A percentile compares a stretch with the other conserved stretches of the same genome.
phyloP scores from a whole-genome alignment of 208 protist genomes.

The Acanthamoeba divionensis region DNA sequence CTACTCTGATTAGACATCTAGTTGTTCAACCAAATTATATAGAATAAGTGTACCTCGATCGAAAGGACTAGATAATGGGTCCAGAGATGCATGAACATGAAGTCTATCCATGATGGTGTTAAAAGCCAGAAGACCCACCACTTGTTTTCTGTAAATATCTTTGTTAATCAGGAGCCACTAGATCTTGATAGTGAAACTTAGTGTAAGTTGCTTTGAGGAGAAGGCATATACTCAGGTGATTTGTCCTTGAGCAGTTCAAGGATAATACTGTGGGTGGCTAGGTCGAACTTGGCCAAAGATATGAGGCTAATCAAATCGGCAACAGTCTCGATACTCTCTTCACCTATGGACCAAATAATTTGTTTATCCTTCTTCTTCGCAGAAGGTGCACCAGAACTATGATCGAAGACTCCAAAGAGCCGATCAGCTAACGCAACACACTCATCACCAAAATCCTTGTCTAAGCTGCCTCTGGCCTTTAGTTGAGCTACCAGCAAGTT shows the following conservation, averaged over 20 bases:
- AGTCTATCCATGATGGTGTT: constrained; percentile 34
- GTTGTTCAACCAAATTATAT: too few relatives aligned
- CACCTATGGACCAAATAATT: not conserved
- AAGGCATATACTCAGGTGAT: constrained; percentile 11
- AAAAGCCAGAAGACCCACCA: constrained; percentile 33
- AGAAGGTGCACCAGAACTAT: not conserved
- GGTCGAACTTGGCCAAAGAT: constrained; percentile 48
- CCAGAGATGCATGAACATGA: too few relatives aligned
- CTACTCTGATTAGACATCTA: too few relatives aligned
- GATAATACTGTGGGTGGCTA: not conserved
- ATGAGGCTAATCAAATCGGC: constrained; percentile 42
- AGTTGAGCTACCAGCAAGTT: constrained; percentile 26
- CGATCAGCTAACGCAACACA: not conserved
- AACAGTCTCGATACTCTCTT: constrained; percentile 37
- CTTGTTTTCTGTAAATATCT: not conserved
- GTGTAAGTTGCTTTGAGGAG: too few relatives aligned
- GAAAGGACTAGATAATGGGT: too few relatives aligned
- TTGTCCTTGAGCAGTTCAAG: constrained; percentile 29
- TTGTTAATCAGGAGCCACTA: not conserved
- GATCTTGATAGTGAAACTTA: not conserved
- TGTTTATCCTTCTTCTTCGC: constrained; percentile 10
- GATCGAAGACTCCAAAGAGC: not conserved
- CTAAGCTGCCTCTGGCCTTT: not conserved
- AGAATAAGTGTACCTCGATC: not conserved
- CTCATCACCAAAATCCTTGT: constrained; percentile 32